These are phyloP conservation scores for Lactifluus subvellereus DNA, from an alignment of 768 basidiomycete species.

Conservation along the genomic window DNA sequence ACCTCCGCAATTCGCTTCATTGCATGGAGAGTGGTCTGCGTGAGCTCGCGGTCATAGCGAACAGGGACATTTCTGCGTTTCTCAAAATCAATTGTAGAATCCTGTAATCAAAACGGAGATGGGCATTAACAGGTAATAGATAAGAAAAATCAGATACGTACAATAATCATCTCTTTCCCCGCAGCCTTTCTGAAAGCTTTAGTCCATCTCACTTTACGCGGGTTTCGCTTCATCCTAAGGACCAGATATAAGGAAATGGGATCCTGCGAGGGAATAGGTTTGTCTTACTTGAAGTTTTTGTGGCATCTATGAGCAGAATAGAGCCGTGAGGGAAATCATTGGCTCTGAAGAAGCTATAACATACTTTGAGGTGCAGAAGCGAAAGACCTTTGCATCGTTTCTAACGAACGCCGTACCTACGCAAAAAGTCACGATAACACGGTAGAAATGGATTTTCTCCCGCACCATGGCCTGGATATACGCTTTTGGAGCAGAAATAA, in stretches of 20 bases:
- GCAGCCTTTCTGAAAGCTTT: slow-evolving; percentile 98
- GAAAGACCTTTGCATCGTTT: slow-evolving; percentile 96
- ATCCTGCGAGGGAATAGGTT: background rate
- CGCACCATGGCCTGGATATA: slow-evolving; percentile 92
- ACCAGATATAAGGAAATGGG: background rate
- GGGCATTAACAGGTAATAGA: slow-evolving; percentile 3
- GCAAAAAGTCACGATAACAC: background rate
- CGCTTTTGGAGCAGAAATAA: slow-evolving; percentile 95
- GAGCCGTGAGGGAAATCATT: slow-evolving; percentile 18
- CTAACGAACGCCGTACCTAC: slow-evolving; percentile 91
- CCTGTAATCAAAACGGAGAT: slow-evolving; percentile 42
- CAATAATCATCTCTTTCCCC: slow-evolving; percentile 99
- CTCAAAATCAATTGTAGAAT: slow-evolving; percentile 98
- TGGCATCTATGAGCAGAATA: slow-evolving; percentile 60
- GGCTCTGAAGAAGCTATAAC: slow-evolving; percentile 26
- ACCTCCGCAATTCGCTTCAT: slow-evolving; percentile 96
- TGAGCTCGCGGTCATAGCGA: slow-evolving; percentile 90
- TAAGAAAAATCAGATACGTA: slow-evolving; percentile 37
- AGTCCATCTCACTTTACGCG: slow-evolving; percentile 98
- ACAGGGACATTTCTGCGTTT: slow-evolving; percentile 97
- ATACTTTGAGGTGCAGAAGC: slow-evolving; percentile 97
- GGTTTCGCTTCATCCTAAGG: slow-evolving; percentile 95
- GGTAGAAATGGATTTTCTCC: slow-evolving; percentile 19
- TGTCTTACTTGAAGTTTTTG: slow-evolving; percentile 94
- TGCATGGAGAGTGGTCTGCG: slow-evolving; percentile 89